Base-by-base conservation (phyloP, 1,284 basidiomycete species). In the Marasmius tenuissimus region DNA sequence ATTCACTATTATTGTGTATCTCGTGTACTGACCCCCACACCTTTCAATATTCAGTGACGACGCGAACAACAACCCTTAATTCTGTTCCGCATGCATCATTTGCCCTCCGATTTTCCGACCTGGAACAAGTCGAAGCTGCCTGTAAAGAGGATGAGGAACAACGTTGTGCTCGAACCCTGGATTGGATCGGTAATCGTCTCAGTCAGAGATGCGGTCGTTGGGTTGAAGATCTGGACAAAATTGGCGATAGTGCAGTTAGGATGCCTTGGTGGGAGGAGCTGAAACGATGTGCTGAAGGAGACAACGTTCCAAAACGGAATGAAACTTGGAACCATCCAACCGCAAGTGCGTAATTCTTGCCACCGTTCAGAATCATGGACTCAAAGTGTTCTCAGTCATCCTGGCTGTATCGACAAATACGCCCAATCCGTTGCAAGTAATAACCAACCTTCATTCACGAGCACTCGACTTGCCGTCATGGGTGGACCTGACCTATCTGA, bases 221-320 rank as follows among this genome's bases (percentile, higher is more conserved):
- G 91, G 81, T 91, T 22, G 83, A 84, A 65, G 83, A 89, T 66
- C 66, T 83, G 37, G 81, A 85, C 61, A 77, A 72, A 52, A 61
- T 71, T 9, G 75, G 73, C 1, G 78, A 78, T 52, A 75, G 72
- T 45, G 76, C 83, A 58, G 70, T 76, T 40, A 78, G 82, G 59
- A 86, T 88, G 11, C 91, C 90, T 2, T 93, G 91, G 91, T 93
- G 92, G 92, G 88, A 92, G 65, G 91, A 93, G 71, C 78, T 93
- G 38, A 80, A 81, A 68, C 79, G 85, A 18, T 93, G 92, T 72
- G 79, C 82, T 4, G 88, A 93, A 70, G 90, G 89, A 3, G 90
- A 93, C 68, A 80, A 85, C 72, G 77, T 87, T 27, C 91, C 91
- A 12, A 84, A 81, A 55, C 86, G 81, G 69, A 71, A 75, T 1